These are phyloP conservation scores for Arabidopsis arenosa DNA, from an alignment of 345 rosid species.

Conservation along the genomic window DNA sequence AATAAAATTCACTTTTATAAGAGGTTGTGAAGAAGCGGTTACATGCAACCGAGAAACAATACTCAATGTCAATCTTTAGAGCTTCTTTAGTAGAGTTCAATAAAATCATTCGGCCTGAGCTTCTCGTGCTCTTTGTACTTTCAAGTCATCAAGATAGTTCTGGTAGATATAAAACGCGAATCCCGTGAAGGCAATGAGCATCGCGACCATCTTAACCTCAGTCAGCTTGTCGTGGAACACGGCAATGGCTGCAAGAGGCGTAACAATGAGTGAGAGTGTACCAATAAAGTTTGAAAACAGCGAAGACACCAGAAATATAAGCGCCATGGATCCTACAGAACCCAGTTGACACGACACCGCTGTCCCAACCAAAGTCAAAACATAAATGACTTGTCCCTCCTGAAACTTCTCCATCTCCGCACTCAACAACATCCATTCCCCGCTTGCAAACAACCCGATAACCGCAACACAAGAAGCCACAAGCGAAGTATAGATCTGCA, in stretches of 20 bases:
- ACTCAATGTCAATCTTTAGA: no score
- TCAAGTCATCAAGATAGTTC: constrained; percentile 46
- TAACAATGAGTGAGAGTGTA: constrained; percentile 39
- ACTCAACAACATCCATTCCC: constrained; percentile 45
- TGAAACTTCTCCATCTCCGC: constrained; percentile 47
- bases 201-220: constrained; percentile 40
- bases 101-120: constrained; percentile 16
- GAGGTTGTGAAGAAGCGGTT: no score
- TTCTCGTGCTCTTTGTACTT: constrained; percentile 47
- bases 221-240: constrained; percentile 44
- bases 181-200: constrained; percentile 47
- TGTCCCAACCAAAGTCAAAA: constrained; percentile 45
- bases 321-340: constrained; percentile 40
- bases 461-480: constrained; percentile 44
- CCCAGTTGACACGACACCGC: constrained; percentile 48
- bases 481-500: constrained; percentile 55
- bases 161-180: constrained; percentile 51
- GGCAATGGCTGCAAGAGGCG: constrained; percentile 41
- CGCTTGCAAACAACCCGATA: constrained; percentile 47
- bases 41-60: no score
- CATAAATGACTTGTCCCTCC: constrained; percentile 41
- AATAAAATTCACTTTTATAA: no score
- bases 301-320: constrained; percentile 48
- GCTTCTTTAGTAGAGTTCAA: no score
- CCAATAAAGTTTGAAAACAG: constrained; percentile 49